Base-by-base conservation (phyloP, 345 rosid genomes). In the Rhodomyrtus tomentosa region DNA sequence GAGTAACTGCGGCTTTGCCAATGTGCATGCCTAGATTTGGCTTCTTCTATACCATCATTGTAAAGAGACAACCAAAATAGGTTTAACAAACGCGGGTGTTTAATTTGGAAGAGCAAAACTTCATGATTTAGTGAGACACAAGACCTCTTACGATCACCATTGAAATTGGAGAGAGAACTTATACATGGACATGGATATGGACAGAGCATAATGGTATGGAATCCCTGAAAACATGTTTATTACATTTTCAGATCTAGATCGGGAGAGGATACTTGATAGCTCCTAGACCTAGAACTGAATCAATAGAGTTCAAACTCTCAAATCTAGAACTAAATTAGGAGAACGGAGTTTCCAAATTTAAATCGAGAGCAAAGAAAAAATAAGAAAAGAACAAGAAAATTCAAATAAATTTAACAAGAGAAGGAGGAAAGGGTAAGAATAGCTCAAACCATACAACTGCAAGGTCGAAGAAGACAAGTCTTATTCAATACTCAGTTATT, bases 11-110 rank as follows among this genome's bases (percentile, higher is more conserved):
- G 0, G 10, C 1, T 0, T 55, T 55, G 14, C 6, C 0, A 24
- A 25, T 24, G 12, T 55, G 58, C 0, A 0, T 0, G 6, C 58
- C 27, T 55, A 55, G 22, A 1, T 55, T 55, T 22, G 58, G 24
- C 27, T 55, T 55, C n/a, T n/a, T n/a, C n/a, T n/a, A n/a, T n/a
- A n/a, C n/a, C n/a, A n/a, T n/a, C n/a, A n/a, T n/a, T n/a, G n/a
- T n/a, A n/a, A n/a, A n/a, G n/a, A n/a, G n/a, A n/a, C n/a, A n/a
- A n/a, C n/a, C n/a, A n/a, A n/a, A n/a, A n/a, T n/a, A n/a, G n/a
- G n/a, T n/a, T n/a, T n/a, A n/a, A n/a, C n/a, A n/a, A n/a, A n/a
- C n/a, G n/a, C n/a, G n/a, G n/a, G n/a, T n/a, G n/a, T n/a, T n/a
- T n/a, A n/a, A 27, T 58, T 18, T 15, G 29, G 21, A 59, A 32